Percentiles rank a stretch among this genome's conserved stretches.
These are phyloP conservation scores for Vaccinium macrocarpon DNA, from an alignment of 148 eudicot genomes.

Conservation along the genomic window DNA sequence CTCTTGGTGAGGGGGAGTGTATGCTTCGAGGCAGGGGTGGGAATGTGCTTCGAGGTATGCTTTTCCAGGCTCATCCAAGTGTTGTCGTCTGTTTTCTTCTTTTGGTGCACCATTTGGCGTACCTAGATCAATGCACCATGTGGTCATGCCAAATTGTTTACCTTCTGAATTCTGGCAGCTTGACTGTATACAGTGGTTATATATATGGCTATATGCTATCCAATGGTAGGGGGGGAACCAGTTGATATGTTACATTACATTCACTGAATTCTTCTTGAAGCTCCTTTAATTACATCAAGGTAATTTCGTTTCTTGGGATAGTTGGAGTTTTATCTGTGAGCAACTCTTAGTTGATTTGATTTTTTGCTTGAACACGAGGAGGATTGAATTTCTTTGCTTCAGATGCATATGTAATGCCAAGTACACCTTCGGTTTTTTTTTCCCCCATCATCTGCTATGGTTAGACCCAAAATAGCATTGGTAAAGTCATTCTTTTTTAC, in stretches of 20 bases:
- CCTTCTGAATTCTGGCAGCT: neutral
- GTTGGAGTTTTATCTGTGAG: neutral
- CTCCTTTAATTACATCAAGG: neutral
- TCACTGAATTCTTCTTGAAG: no score
- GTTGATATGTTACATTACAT: neutral
- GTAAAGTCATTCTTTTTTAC: no score
- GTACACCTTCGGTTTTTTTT: no score
- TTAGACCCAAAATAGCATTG: no score
- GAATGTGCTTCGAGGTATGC: neutral
- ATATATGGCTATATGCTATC: neutral
- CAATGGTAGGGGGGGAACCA: neutral
- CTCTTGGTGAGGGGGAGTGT: neutral
- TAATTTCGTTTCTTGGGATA: neutral
- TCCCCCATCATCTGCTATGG: no score
- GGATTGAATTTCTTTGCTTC: no score
- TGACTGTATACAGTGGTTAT: neutral
- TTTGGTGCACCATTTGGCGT: neutral
- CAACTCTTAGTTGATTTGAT: neutral
- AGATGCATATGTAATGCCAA: no score
- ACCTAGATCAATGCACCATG: neutral
- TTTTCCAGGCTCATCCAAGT: slow-evolving; percentile 21
- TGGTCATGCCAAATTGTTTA: neutral
- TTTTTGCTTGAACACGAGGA: no score
- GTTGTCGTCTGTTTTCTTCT: neutral
- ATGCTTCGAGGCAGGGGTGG: neutral